These are phyloP conservation scores for Garcia nutans DNA, from an alignment of 345 rosid species.

Conservation along the genomic window DNA sequence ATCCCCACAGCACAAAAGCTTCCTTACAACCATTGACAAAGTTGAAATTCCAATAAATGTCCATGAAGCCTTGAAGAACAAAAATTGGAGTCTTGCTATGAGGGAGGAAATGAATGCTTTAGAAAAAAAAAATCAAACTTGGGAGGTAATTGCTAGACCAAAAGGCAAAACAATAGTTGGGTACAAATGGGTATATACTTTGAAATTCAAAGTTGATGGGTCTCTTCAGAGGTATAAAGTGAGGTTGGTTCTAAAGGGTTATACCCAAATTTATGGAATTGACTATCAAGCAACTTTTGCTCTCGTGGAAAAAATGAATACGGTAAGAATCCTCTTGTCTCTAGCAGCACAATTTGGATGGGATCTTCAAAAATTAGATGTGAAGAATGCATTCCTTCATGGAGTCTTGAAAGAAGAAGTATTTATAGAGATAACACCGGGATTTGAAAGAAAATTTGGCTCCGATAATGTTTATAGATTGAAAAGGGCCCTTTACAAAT, in stretches of 20 bases:
- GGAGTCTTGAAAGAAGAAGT: background rate
- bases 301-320: too few relatives aligned
- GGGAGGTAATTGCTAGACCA: background rate
- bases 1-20: too few relatives aligned
- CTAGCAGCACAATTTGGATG: too few relatives aligned
- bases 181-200: background rate
- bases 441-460: background rate
- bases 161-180: background rate
- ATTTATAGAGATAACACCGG: background rate
- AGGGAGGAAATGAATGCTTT: background rate
- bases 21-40: too few relatives aligned
- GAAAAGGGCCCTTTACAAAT: background rate
- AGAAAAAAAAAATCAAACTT: background rate
- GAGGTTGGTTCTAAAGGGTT: background rate
- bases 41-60: too few relatives aligned
- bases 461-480: background rate
- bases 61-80: too few relatives aligned
- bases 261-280: too few relatives aligned
- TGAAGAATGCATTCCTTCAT: too few relatives aligned
- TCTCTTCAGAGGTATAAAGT: background rate
- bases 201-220: too few relatives aligned
- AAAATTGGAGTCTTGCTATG: background rate
- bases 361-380: too few relatives aligned
- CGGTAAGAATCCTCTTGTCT: too few relatives aligned
- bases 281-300: too few relatives aligned